Evolutionary conservation across 441 rosid species (phyloP), one percentile per base, ranked within the genome.

Genomic region (Rhodomyrtus psidioides): DNA sequence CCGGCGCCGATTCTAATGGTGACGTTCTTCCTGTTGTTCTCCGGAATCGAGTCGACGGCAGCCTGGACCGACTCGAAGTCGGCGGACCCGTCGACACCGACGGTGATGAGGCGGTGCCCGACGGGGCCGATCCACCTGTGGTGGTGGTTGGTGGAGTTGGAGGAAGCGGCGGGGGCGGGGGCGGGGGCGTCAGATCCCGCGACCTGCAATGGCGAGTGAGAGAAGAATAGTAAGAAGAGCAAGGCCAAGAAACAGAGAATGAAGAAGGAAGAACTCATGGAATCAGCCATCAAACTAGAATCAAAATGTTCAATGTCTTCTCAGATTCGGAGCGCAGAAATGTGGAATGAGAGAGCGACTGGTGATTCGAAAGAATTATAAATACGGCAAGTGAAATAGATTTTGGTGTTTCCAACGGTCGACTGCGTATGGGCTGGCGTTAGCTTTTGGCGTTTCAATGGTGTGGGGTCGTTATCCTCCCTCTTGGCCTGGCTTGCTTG

Each of bases 11-110:
- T 95, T 83, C 89, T 91, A 88, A 96, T 91, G 19, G 91, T 65
- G 76, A 93, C 91, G 75, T 92, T 95, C 91, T 88, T 90, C 85
- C 88, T 89, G 82, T 96, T 96, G 89, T 93, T 92, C 86, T 87
- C 92, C 34, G 94, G 93, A 55, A 96, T 90, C 65, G 97, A 91
- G 86, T 95, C 93, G 7, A 96, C 92, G 6, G 99, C 99, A 13
- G 92, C 97, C 88, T 96, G 99, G 55, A 96, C 96, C 7, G 98
- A 92, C 76, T 81, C 92, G 91, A 93, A 96, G 87, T 92, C 91
- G 6, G 94, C 93, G 12, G 87, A 90, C 65, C 99, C 98, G 34
- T 90, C 84, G 60, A 90, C 70, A 55, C 92, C 91, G 57, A 97
- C 98, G 9, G 94, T 94, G 90, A 97, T 95, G 83, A 90, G 89